Evolutionary conservation across 352 stramenopile species (phyloP).

Genomic region (Globisporangium nodosum): DNA sequence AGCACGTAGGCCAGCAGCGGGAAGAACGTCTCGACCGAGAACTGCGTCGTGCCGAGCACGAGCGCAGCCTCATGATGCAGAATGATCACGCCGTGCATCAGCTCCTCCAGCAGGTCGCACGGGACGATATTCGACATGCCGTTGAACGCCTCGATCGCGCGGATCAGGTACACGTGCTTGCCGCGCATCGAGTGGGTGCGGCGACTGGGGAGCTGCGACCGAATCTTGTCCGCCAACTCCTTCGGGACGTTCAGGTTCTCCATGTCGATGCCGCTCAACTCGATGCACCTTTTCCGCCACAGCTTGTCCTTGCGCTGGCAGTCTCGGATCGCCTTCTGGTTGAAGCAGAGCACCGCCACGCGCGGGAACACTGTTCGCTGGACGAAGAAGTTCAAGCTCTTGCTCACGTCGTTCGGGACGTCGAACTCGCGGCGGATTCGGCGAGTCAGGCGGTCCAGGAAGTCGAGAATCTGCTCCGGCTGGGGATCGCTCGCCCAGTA

Average conservation of each 20-base stretch:
- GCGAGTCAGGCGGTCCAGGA: slow-evolving; percentile 57
- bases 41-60: slow-evolving; percentile 83
- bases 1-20: slow-evolving; percentile 78
- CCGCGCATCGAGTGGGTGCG: slow-evolving; percentile 11
- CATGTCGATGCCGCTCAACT: slow-evolving; percentile 58
- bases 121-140: slow-evolving; percentile 72
- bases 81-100: slow-evolving; percentile 83
- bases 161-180: slow-evolving; percentile 45
- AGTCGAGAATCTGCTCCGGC: slow-evolving; percentile 73
- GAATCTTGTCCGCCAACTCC: slow-evolving; percentile 62
- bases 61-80: slow-evolving; percentile 80
- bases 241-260: slow-evolving; percentile 51
- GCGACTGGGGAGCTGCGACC: slow-evolving; percentile 40
- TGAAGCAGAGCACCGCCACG: slow-evolving; percentile 72
- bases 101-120: slow-evolving; percentile 78
- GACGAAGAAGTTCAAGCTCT: slow-evolving; percentile 71
- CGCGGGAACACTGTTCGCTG: slow-evolving; percentile 72
- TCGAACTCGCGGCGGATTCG: slow-evolving; percentile 74
- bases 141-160: slow-evolving; percentile 76
- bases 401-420: slow-evolving; percentile 65
- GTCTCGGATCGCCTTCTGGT: slow-evolving; percentile 55
- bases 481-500: slow-evolving; percentile 60
- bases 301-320: slow-evolving; percentile 81
- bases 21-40: slow-evolving; percentile 86
- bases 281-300: slow-evolving; percentile 68